phyloP scores from a whole-genome alignment of 2,329 filamentous ascomycete species.

The Alternaria infectoria region DNA sequence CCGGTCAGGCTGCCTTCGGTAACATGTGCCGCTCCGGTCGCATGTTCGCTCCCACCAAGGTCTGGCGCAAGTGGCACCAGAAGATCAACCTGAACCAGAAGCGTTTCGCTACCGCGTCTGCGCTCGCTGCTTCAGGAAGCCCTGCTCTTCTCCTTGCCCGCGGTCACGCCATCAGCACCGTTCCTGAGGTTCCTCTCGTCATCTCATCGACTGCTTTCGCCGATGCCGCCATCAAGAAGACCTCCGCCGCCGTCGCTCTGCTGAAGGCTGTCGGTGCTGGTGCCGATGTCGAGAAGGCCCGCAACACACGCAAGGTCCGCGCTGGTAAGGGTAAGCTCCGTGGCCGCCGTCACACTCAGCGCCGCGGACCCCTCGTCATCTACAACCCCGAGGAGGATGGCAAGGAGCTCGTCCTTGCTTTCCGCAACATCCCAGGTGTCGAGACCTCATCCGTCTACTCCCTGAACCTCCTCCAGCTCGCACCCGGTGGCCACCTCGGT shows the following conservation, averaged over 20 bases:
- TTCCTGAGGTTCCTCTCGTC: slow-evolving; percentile 97
- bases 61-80: slow-evolving; percentile 99
- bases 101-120: slow-evolving; percentile 97
- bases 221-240: slow-evolving; percentile 81
- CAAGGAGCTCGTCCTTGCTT: slow-evolving; percentile 89
- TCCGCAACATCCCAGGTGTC: slow-evolving; percentile 99
- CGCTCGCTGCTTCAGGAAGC: slow-evolving; percentile 93
- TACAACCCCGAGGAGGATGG: slow-evolving; percentile 96
- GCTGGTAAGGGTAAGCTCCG: slow-evolving; percentile 99
- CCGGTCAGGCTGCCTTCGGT: slow-evolving; percentile 99
- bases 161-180: slow-evolving; percentile 89
- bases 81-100: slow-evolving; percentile 99
- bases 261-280: slow-evolving; percentile 91
- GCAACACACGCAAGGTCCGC: slow-evolving; percentile 93
- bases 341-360: slow-evolving; percentile 94
- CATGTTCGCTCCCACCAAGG: slow-evolving; percentile 99
- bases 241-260: slow-evolving; percentile 82
- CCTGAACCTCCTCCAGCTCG: slow-evolving; percentile 98
- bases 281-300: slow-evolving; percentile 92
- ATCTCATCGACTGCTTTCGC: slow-evolving; percentile 90
- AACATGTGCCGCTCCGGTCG: slow-evolving; percentile 99
- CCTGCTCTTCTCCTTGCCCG: slow-evolving; percentile 94
- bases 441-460: slow-evolving; percentile 94
- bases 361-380: slow-evolving; percentile 96
- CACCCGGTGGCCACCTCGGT: slow-evolving; percentile 96